Base-by-base conservation (phyloP, 148 eudicot genomes). In the Chenopodium album region DNA sequence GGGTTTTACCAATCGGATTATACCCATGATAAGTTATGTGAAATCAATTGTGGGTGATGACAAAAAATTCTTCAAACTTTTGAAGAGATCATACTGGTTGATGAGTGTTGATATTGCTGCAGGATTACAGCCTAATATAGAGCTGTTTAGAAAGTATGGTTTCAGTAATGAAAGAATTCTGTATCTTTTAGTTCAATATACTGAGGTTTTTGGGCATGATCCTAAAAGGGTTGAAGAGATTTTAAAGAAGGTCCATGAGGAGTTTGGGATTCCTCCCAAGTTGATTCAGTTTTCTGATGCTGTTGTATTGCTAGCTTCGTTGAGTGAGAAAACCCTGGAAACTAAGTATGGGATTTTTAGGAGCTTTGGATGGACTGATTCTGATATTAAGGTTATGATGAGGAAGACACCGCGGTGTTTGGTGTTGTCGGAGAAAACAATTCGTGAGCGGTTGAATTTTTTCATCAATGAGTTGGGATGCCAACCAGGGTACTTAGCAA, bases 321-420 rank as follows among this genome's bases (percentile, higher is more conserved):
- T 78, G 20, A 75, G 78, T 67, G 70, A 85, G 47, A 47, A 66
- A 23, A 78, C 46, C 28, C 5, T 83, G 4, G 48, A 76, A 50
- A 31, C 4, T 12, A 87, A 87, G 71, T 78, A 26, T 66, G 60
- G 70, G 26, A 16, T 83, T 4, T 85, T 82, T 26, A 87, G 44
- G 82, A 85, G 87, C 80, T 87, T 80, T 80, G 89, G 89, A 32
- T 85, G 82, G 87, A 85, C 80, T 29, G 84, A 83, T 52, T 75
- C 32, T 22, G 86, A 85, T 28, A 76, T 87, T 31, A 63, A 17
- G n/a, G 81, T 77, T 16, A 20, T 80, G 78, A 67, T 59, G 20
- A 85, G 70, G 72, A 32, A 76, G 50, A 52, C 47, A 7, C 86
- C 89, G 3, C 34, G 20, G 20, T 76, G 82, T 80, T 64, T 87